Evolutionary conservation across 2,329 filamentous ascomycete species (phyloP), one percentile per base, ranked within the genome.

Genomic region (Furcasterigmium sp.): DNA sequence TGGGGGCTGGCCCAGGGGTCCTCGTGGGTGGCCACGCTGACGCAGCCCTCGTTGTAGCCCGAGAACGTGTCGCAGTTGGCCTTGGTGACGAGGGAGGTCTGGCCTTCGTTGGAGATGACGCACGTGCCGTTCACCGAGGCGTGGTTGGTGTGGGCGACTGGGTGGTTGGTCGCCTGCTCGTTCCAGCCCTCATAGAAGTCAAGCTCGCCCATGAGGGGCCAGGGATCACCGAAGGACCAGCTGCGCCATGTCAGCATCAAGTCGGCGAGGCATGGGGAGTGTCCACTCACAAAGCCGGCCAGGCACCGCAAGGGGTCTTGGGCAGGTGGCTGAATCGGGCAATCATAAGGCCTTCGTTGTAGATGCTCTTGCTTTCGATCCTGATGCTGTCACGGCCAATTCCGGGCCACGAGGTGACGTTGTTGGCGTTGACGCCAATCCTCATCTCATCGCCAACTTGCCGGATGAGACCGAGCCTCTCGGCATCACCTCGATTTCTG

Each of bases 311-410:
- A 37, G 72, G 67, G 13, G 73, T 70, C 43, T 68, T 70, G 25
- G 85, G 84, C 66, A 90, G 80, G 54, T 89, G 84, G 14, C 66
- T 70, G 51, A 89, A 77, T 55, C 87, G 81, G 36, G 84, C 70
- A 36, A 90, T 78, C 54, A 90, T 75, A 25, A 89, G 75, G 23
- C 82, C 84, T 45, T 80, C 70, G 50, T 72, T 78, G 65, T 84
- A 90, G 5, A 63, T 58, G 37, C 72, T 70, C 46, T 73, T 80
- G 58, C 82, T 85, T 48, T 80, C 76, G 13, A 90, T 59, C 32
- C 85, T 75, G 26, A 90, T 78, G 52, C 81, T 85, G 46, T 64
- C 64, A 18, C 75, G 68, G 34, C 69, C 70, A 25, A 54, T 45
- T 40, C 59, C 54, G 10, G 44, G 46, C 37, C 37, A 43, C 9